Evolutionary conservation across 805 yeast genomes (phyloP), one percentile per base, ranked within the genome.

Genomic region (Metschnikowia kofuensis): DNA sequence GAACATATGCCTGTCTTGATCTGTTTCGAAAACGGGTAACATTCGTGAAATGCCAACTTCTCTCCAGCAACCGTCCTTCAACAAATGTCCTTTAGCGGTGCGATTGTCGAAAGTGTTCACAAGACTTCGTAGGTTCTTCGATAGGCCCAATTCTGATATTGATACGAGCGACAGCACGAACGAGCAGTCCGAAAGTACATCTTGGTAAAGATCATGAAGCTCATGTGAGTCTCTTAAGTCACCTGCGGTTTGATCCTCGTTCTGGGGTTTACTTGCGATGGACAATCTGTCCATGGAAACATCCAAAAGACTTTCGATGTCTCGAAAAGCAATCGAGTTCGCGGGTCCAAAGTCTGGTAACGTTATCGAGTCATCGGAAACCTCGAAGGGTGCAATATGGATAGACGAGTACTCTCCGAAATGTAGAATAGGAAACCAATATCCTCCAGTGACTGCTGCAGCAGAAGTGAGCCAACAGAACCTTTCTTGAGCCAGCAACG

Each of bases 161-260:
- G 88, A 78, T 13, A 86, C 67, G 13, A 87, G 58, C 0, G 91
- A 73, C 2, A 90, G 82, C 3, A 88, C 87, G 60, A 88, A 80
- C 0, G 96, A 87, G 64, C 96, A 89, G 63, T 88, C 84, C 8
- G 81, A 70, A n/a, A 79, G 58, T 1, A 68, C 52, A 48, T 79
- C 83, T 56, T 82, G 85, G 57, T 69, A 74, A 11, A 81, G 44
- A 32, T 57, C 53, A 7, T 29, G 29, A 8, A 50, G 38, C 11
- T 11, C 7, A 13, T 34, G n/a, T n/a, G 34, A 15, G 15, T 12
- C n/a, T 13, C 7, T 14, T 2, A 14, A 34, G n/a, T 34, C n/a
- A n/a, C 36, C 8, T 3, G 36, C 16, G 7, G 42, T 6, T n/a
- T 30, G n/a, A 7, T 28, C 42, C 27, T 39, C 34, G 12, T 11